phyloP scores from a whole-genome alignment of 2,329 filamentous ascomycete species.

The Aspergillus proliferans region DNA sequence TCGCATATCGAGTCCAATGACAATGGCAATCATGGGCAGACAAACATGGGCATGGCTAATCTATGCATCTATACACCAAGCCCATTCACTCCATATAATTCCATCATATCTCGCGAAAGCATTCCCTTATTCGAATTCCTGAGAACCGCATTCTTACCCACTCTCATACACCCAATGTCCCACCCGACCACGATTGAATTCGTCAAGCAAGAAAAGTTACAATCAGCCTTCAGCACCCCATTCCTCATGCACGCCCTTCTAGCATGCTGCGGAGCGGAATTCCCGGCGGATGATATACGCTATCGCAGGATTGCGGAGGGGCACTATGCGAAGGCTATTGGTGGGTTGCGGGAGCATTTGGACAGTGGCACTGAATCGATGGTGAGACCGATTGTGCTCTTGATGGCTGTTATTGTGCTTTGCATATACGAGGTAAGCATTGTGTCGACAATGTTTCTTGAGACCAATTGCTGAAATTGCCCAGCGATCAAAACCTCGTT shows the following conservation, averaged over 20 bases:
- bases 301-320: slow-evolving; percentile 9
- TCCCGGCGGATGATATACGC: slow-evolving; percentile 5
- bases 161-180: slow-evolving; percentile 15
- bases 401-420: slow-evolving; percentile 14
- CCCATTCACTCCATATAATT: neutral
- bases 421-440: slow-evolving; percentile 20
- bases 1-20: neutral
- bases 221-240: slow-evolving; percentile 8
- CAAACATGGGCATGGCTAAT: neutral
- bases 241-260: slow-evolving; percentile 20
- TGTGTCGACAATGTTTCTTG: neutral
- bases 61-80: neutral
- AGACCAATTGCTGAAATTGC: neutral
- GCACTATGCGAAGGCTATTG: slow-evolving; percentile 14
- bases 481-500: slow-evolving; percentile 13
- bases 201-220: slow-evolving; percentile 8
- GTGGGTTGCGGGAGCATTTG: slow-evolving; percentile 5
- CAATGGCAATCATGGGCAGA: neutral
- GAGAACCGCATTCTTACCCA: slow-evolving; percentile 13
- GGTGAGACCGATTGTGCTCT: slow-evolving; percentile 4
- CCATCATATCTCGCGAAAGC: slow-evolving; percentile 5
- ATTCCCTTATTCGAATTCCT: slow-evolving; percentile 17
- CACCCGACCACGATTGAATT: slow-evolving; percentile 5
- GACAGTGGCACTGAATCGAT: neutral
- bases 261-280: slow-evolving; percentile 17